Conservation (phyloP, 2,329 filamentous ascomycete genomes). For the Biscogniauxia mediterranea region DNA sequence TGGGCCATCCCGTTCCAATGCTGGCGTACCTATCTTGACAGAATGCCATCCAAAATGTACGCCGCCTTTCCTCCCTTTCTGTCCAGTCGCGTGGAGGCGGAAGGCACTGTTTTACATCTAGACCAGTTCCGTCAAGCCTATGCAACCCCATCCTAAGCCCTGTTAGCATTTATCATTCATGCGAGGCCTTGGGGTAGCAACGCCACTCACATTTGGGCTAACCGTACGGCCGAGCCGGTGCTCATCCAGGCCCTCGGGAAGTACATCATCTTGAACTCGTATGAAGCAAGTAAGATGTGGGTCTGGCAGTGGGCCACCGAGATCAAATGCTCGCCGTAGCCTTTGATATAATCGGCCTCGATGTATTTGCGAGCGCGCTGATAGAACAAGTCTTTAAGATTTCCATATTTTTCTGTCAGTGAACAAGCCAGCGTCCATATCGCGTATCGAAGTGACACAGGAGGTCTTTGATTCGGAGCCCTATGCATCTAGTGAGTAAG, state of each 20-base stretch:
- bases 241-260: conserved; percentile 96
- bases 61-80: conserved; percentile 83
- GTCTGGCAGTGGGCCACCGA: conserved; percentile 83
- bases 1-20: conserved; percentile 96
- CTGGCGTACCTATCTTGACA: conserved; percentile 89
- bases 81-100: conserved; percentile 89
- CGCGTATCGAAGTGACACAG: conserved; percentile 84
- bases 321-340: conserved; percentile 85
- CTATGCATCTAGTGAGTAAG: conserved; percentile 35
- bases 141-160: conserved; percentile 82
- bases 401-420: conserved; percentile 75
- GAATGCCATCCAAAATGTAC: conserved; percentile 95
- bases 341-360: conserved; percentile 86
- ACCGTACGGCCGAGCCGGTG: conserved; percentile 74
- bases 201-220: conserved; percentile 72
- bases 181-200: conserved; percentile 11
- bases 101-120: conserved; percentile 92
- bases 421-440: conserved; percentile 96
- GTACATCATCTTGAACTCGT: conserved; percentile 98
- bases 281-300: conserved; percentile 74
- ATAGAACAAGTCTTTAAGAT: conserved; percentile 86
- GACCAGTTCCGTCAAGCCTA: conserved; percentile 73
- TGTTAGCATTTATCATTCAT: conserved; percentile 52
- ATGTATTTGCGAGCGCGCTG: conserved; percentile 85
- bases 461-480: conserved; percentile 80